A percentile compares a stretch with the other conserved stretches of the same genome.
These are phyloP conservation scores for Tardiomyces blankii DNA, from an alignment of 1,139 yeast genomes.

Conservation along the genomic window DNA sequence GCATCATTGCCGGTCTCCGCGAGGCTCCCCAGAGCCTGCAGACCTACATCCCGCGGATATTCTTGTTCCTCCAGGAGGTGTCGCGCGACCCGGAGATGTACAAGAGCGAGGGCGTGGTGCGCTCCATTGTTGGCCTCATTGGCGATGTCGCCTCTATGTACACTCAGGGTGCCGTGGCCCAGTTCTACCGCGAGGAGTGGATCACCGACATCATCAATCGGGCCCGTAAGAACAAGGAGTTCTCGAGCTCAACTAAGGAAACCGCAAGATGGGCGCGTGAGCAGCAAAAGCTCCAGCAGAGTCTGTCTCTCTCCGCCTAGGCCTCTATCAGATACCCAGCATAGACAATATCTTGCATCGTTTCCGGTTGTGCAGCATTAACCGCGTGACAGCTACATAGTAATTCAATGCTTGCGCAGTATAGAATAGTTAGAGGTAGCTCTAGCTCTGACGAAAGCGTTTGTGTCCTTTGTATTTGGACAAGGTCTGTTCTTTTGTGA, in stretches of 20 bases:
- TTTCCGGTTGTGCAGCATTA: no score
- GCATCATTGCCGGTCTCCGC: conserved; percentile 80
- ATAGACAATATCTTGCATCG: no score
- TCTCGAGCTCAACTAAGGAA: conserved; percentile 59
- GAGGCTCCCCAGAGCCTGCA: conserved; percentile 54
- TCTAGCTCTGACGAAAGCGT: no score
- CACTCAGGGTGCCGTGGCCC: conserved; percentile 61
- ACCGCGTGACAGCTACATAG: no score
- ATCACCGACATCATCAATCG: conserved; percentile 63
- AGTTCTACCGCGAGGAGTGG: conserved; percentile 63
- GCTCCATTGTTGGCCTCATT: conserved; percentile 75
- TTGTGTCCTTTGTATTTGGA: no score
- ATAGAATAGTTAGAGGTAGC: no score
- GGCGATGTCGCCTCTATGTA: conserved; percentile 90
- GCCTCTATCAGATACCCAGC: no score
- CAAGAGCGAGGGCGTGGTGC: conserved; percentile 53
- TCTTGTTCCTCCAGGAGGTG: conserved; percentile 53
- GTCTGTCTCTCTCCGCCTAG: conserved; percentile 5
- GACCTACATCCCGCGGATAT: conserved; percentile 58
- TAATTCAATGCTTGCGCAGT: no score
- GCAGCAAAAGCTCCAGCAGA: conserved; percentile 53
- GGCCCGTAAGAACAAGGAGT: conserved; percentile 53
- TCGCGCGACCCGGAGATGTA: conserved; percentile 49
- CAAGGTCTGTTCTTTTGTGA: no score
- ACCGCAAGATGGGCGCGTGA: conserved; percentile 97